Evolutionary conservation across 1,284 basidiomycete genomes (phyloP), one percentile per base, ranked within the genome.

Genomic region (Fomitiporia mediterranea): DNA sequence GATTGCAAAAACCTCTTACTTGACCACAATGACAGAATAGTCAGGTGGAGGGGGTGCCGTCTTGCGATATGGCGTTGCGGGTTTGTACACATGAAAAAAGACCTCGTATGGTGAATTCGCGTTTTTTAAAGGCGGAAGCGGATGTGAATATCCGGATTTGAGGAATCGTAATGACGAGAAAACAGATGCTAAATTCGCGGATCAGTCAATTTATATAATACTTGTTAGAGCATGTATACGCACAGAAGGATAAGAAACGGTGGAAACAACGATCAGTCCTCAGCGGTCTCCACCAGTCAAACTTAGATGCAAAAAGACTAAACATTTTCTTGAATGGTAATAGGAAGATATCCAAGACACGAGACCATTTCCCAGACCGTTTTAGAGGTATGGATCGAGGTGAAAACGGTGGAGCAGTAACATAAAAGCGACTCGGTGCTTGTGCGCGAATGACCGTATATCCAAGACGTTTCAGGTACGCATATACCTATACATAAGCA

Each of bases 61-160:
- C 69, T 91, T 93, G 65, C 85, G 86, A 73, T 88, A 97, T 6
- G 86, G 76, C 0, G 93, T 92, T 2, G 79, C 79, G 1, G 96
- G 96, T 65, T 97, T 96, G 77, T 96, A 98, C 3, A 95, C 77
- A 67, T 98, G 89, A 71, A 80, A 99, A 74, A 97, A 98, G 19
- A 90, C 79, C 50, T 82, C 75, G 69, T 94, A 97, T 0, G 88
- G 87, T 17, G 89, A 84, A 1, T 55, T 30, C 21, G 30, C 7
- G 55, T 58, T 40, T 40, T 61, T 38, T 47, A 35, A 21, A 34
- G 46, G 35, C 28, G 27, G 51, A 47, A 63, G 30, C 11, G 76
- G 74, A 15, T 73, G 62, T 4, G 65, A 65, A 66, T 84, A 75
- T 19, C 91, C 89, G 1, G 83, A 74, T 0, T 86, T 82, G 11